phyloP scores from a whole-genome alignment of 2,329 filamentous ascomycete species.

The Colletotrichum sp. region DNA sequence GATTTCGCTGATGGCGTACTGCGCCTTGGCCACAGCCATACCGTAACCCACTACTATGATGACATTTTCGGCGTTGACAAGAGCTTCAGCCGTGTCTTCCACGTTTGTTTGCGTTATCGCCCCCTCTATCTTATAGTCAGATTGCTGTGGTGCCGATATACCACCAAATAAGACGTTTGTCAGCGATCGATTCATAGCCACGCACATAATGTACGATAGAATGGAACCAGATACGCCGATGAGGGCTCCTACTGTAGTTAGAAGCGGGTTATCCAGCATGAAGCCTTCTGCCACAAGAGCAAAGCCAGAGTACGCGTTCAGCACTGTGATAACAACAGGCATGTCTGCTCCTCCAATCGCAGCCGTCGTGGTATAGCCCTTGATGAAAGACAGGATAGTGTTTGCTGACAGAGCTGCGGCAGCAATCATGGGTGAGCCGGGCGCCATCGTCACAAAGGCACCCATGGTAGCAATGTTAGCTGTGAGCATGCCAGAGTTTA shows the following conservation, averaged over 20 bases:
- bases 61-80: slow-evolving; percentile 80
- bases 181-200: slow-evolving; percentile 91
- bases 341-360: slow-evolving; percentile 94
- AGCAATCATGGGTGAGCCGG: slow-evolving; percentile 78
- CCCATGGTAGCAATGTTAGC: slow-evolving; percentile 85
- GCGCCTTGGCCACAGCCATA: slow-evolving; percentile 93
- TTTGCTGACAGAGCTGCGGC: slow-evolving; percentile 80
- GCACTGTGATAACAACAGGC: slow-evolving; percentile 88
- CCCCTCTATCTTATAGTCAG: slow-evolving; percentile 79
- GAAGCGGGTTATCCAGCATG: slow-evolving; percentile 86
- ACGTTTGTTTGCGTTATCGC: slow-evolving; percentile 78
- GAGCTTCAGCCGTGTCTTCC: slow-evolving; percentile 79
- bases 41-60: slow-evolving; percentile 93
- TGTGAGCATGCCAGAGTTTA: slow-evolving; percentile 78
- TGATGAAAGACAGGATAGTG: slow-evolving; percentile 78
- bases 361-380: slow-evolving; percentile 86
- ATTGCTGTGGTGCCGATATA: slow-evolving; percentile 64
- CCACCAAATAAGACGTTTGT: slow-evolving; percentile 90
- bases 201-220: slow-evolving; percentile 85
- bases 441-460: slow-evolving; percentile 81
- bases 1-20: slow-evolving; percentile 89
- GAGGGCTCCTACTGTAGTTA: slow-evolving; percentile 84
- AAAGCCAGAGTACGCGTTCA: slow-evolving; percentile 92
- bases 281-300: slow-evolving; percentile 89
- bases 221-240: slow-evolving; percentile 91